Base-by-base conservation (phyloP, 176 grass and related monocot species). In the Poa pratensis region DNA sequence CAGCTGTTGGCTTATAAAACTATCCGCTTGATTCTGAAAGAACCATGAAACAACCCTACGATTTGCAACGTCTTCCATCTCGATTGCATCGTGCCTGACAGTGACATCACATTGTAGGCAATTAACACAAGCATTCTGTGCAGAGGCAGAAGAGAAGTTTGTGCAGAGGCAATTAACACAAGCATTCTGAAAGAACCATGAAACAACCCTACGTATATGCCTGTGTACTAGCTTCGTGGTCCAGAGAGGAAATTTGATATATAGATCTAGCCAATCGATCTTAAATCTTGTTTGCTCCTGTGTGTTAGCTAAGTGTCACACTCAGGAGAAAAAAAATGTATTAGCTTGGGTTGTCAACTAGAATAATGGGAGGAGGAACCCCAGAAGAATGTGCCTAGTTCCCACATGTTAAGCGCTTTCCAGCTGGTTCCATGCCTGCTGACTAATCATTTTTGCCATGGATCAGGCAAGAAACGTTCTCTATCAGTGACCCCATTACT, bases 121-220 rank as follows among this genome's bases (percentile, higher is more conserved):
- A 86, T 77, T 82, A 72, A 78, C 84, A 90, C 79, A 86, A 78
- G 84, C 65, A 20, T 78, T 24, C 0, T 37, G 64, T 40, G 23
- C 34, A 63, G 12, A 17, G 34, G 3, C 6, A 82, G 15, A 35
- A 46, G 22, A 24, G 72, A 82, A 63, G 72, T 63, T 69, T 77
- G 30, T 30, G 30, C 30, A 30, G 30, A 30, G 30, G 30, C 30
- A 30, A 30, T 30, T 30, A 30, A 30, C 30, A 30, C 30, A 30
- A 30, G 30, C 30, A 30, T 30, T 30, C 30, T 30, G 30, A 30
- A 30, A 30, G 30, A 30, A 30, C 30, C 30, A 30, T 30, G 30
- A 30, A 30, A 30, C 30, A 30, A 30, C 30, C 30, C 30, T 30
- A 30, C 30, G 30, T 22, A 2, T 52, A 61, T 83, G 23, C 67